Evolutionary conservation across 108 stramenopile species (phyloP), one percentile per base, ranked within the genome.

Genomic region (Pseudonitzschia pungens): DNA sequence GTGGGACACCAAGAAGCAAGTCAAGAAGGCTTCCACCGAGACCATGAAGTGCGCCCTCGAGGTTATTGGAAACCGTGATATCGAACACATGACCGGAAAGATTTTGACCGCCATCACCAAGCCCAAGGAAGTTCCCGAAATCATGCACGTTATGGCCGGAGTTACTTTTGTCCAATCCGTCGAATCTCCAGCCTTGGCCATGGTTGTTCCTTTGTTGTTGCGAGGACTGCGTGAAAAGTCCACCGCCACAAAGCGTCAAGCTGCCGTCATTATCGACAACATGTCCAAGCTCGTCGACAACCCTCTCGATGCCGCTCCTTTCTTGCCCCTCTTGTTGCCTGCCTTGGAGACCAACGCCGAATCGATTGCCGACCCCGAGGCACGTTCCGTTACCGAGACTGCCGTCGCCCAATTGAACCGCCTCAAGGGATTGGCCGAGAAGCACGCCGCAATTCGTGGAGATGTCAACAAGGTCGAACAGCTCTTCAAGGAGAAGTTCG

Each of bases 1-100:
- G 95, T 96, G 96, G 94, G 97, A 98, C 84, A 96, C 97, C 67
- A 98, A 98, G 94, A 97, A 96, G 86, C 94, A 96, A 83, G 91
- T 97, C 73, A 95, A 95, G 89, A 84, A 76, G 44, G 97, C 98
- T 21, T 93, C 97, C 64, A 96, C 89, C 42, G 81, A 69, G 1
- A 93, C 97, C 74, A 98, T 99, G 98, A 80, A 88, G 29, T 78
- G 79, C 26, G 92, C 96, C 10, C 82, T 94, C 69, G 89, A 94
- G 26, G 95, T 99, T 51, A 97, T 97, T 73, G 98, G 98, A 56
- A 99, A 99, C 95, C 89, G 92, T 68, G 98, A 99, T 85, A 97
- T 99, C 69, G 98, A 98, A 82, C 97, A 97, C 89, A 97, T 98
- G 97, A 96, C 96, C 16, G 87, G 69, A 26, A 93, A 97, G 77